A percentile compares a stretch with the other conserved stretches of the same genome.
Evolutionary conservation across 2,329 filamentous ascomycete species (phyloP).

Genomic region (Ophiocordyceps sinensis): DNA sequence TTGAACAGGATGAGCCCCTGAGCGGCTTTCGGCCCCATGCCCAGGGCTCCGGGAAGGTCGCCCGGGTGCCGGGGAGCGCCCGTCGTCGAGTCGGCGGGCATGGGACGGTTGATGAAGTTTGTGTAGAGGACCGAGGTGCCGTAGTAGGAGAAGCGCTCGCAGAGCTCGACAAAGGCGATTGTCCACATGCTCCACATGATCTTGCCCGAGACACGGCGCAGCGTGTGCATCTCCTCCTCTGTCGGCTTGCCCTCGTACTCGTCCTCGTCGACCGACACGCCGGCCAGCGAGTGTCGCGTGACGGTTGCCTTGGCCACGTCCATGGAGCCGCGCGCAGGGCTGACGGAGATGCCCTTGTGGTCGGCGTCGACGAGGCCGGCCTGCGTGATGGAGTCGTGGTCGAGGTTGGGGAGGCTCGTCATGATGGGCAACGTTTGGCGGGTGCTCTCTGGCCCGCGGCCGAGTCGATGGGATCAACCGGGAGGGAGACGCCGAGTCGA

Average conservation of each 20-base stretch:
- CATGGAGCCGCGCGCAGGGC: slow-evolving; percentile 14
- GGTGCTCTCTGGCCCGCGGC: neutral
- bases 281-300: slow-evolving; percentile 4
- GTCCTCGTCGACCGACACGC: slow-evolving; percentile 10
- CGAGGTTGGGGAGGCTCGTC: slow-evolving; percentile 19
- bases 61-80: slow-evolving; percentile 26
- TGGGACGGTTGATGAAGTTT: slow-evolving; percentile 45
- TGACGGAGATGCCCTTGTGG: slow-evolving; percentile 11
- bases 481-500: neutral
- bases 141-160: slow-evolving; percentile 68
- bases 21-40: slow-evolving; percentile 37
- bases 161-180: slow-evolving; percentile 59
- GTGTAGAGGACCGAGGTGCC: slow-evolving; percentile 55
- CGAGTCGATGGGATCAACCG: neutral
- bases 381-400: slow-evolving; percentile 20
- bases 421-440: slow-evolving; percentile 9
- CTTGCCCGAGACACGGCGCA: slow-evolving; percentile 48
- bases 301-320: slow-evolving; percentile 9
- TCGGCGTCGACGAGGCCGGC: slow-evolving; percentile 18
- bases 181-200: slow-evolving; percentile 54
- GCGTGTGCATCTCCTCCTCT: slow-evolving; percentile 44
- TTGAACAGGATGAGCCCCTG: slow-evolving; percentile 37
- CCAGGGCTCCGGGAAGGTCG: slow-evolving; percentile 35
- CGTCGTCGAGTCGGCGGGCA: slow-evolving; percentile 38
- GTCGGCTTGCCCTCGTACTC: slow-evolving; percentile 33